phyloP scores from a whole-genome alignment of 805 yeast genomes.

The Saturnispora galanensis region DNA sequence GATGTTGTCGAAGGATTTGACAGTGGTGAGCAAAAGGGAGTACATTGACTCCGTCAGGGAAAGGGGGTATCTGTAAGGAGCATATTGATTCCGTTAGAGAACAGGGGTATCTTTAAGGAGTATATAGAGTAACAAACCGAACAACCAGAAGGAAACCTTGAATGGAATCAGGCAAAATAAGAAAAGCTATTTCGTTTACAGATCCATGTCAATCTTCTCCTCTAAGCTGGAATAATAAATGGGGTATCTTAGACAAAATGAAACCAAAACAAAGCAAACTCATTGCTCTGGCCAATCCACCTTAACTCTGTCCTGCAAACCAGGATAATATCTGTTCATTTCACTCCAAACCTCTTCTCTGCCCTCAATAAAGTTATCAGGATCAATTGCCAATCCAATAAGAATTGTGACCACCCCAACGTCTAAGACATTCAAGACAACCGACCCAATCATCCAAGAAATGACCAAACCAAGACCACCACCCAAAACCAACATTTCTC shows the following conservation, averaged over 20 bases:
- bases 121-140: neutral
- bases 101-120: constrained; percentile 4
- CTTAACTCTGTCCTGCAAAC: constrained; percentile 22
- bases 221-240: too few species aligned
- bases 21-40: constrained; percentile 32
- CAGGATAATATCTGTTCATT: constrained; percentile 24
- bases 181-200: too few species aligned
- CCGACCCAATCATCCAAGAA: constrained; percentile 64
- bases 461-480: constrained; percentile 39
- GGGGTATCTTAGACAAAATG: neutral
- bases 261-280: neutral
- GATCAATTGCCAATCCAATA: constrained; percentile 75
- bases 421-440: constrained; percentile 64
- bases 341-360: constrained; percentile 44
- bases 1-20: constrained; percentile 37
- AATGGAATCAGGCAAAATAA: too few species aligned
- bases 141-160: too few species aligned
- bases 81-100: constrained; percentile 24
- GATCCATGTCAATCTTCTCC: too few species aligned
- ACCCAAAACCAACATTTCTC: constrained; percentile 22
- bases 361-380: constrained; percentile 56
- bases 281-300: constrained; percentile 21
- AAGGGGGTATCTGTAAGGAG: constrained; percentile 17
- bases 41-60: constrained; percentile 24
- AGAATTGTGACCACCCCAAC: constrained; percentile 80